Percentiles rank a stretch among this genome's conserved stretches.
Conservation (phyloP, 352 stramenopile species). For the Globisporangium uncinulatum region DNA sequence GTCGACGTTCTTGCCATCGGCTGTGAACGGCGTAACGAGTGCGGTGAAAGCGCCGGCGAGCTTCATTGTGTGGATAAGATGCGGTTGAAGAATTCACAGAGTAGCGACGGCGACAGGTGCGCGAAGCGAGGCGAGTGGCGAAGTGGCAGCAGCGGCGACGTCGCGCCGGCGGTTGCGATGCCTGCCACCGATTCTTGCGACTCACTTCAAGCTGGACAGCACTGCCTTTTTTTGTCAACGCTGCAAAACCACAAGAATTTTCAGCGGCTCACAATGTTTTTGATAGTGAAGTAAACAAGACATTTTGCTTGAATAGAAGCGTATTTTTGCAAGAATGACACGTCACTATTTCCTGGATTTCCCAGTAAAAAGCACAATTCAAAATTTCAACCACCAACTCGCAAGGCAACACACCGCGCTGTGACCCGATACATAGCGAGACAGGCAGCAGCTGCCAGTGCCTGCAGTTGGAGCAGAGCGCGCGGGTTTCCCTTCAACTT, state of each 20-base stretch:
- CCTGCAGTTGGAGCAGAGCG: not conserved
- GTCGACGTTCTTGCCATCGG: slow-evolving; percentile 89
- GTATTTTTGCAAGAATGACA: not conserved
- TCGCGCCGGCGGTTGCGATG: not conserved
- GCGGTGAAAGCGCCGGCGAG: slow-evolving; percentile 88
- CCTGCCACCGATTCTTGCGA: slow-evolving; percentile 15
- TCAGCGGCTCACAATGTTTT: slow-evolving; percentile 4
- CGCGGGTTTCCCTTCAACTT: slow-evolving; percentile 15
- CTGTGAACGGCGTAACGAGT: slow-evolving; percentile 95
- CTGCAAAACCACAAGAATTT: slow-evolving; percentile 17
- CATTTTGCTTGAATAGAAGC: not conserved
- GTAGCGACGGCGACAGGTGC: not conserved
- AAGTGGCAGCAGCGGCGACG: not conserved
- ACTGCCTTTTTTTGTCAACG: slow-evolving; percentile 1
- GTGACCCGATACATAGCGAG: not conserved
- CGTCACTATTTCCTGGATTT: not conserved
- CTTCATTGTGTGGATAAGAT: slow-evolving; percentile 6
- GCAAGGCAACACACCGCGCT: too few species aligned
- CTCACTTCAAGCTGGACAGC: slow-evolving; percentile 20
- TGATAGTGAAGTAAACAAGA: slow-evolving; percentile 1
- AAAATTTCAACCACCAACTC: slow-evolving; percentile 11
- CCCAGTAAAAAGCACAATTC: slow-evolving; percentile 1
- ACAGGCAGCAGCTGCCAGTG: not conserved
- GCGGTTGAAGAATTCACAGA: not conserved
- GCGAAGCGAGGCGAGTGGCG: slow-evolving; percentile 7